Evolutionary conservation across 306 rosid species (phyloP), one percentile per base, ranked within the genome.

Genomic region (Potentilla sterilis): DNA sequence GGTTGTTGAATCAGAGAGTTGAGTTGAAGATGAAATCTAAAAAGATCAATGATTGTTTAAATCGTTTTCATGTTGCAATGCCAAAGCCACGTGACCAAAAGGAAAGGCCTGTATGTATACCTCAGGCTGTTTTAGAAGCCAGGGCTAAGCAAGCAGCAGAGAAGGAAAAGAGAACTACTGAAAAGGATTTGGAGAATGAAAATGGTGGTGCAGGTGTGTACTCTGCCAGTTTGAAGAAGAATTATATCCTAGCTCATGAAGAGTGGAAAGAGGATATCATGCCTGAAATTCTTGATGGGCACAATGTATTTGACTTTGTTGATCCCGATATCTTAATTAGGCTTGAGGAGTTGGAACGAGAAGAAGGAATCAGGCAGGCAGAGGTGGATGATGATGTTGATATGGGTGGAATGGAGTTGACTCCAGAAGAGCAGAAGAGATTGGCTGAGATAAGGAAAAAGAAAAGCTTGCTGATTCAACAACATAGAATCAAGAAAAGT

Each of bases 131-230:
- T 79, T 81, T 93, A 80, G 93, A 89, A 85, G 94, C 94, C 43
- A 87, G 43, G 78, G 93, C 91, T 19, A 86, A 82, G 83, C 74
- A 84, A 85, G 91, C 81, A 43, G 93, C 86, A 10, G 96, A 87
- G 78, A 84, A 77, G 80, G 89, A 86, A 69, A 84, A 84, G 83
- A 90, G 82, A 67, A 85, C 83, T 66, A 89, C 93, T 48, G 97
- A 91, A 73, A 90, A 77, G 87, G 93, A 93, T 75, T 73, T 93
- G 83, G 97, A 91, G 89, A 16, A 93, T 57, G 90, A 91, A 79
- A 93, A 93, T 81, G 98, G 98, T 35, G 98, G 98, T 38, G 98
- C 98, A 0, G 97, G 98, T 73, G 98, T 93, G 13, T 93, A 93
- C 84, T 87, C 97, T 7, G 92, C 91, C 75, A 93, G 86, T 85